phyloP scores from a whole-genome alignment of 345 rosid species.

The Lepidium aucheri region DNA sequence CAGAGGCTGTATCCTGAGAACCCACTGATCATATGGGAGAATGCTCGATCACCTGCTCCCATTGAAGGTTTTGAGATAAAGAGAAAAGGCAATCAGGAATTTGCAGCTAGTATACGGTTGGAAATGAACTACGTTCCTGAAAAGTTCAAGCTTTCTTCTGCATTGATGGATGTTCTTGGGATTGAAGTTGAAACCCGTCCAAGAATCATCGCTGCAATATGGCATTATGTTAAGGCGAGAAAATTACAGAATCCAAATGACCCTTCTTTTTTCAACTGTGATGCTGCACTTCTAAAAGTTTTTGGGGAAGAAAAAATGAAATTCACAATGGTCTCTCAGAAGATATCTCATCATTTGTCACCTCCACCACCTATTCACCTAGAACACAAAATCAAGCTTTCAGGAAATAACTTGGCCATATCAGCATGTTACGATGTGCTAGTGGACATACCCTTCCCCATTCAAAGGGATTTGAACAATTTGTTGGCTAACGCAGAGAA shows the following conservation, averaged over 20 bases:
- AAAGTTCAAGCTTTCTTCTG: slow-evolving; percentile 86
- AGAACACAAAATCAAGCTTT: slow-evolving; percentile 87
- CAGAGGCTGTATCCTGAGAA: slow-evolving; percentile 92
- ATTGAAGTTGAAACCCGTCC: slow-evolving; percentile 96
- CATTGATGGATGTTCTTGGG: slow-evolving; percentile 90
- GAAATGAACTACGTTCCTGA: slow-evolving; percentile 94
- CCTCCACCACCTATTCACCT: slow-evolving; percentile 88
- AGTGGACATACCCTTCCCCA: slow-evolving; percentile 87
- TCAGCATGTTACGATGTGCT: slow-evolving; percentile 92
- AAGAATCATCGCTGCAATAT: slow-evolving; percentile 89
- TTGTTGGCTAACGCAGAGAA: slow-evolving; percentile 89
- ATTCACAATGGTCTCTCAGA: slow-evolving; percentile 85
- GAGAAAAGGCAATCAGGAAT: slow-evolving; percentile 93
- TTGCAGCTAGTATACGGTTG: slow-evolving; percentile 61
- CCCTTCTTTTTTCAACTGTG: slow-evolving; percentile 78
- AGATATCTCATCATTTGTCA: slow-evolving; percentile 68
- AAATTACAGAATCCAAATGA: slow-evolving; percentile 87
- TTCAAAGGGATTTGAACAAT: slow-evolving; percentile 79
- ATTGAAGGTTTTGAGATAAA: slow-evolving; percentile 98
- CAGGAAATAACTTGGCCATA: slow-evolving; percentile 74
- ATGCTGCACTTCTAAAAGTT: slow-evolving; percentile 77
- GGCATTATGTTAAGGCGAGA: slow-evolving; percentile 99
- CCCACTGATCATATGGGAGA: slow-evolving; percentile 81
- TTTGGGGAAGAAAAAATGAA: slow-evolving; percentile 87
- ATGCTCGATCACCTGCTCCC: slow-evolving; percentile 79